Conservation (phyloP, 371 early-diverging fungal genomes). For the Mortierella sp. region DNA sequence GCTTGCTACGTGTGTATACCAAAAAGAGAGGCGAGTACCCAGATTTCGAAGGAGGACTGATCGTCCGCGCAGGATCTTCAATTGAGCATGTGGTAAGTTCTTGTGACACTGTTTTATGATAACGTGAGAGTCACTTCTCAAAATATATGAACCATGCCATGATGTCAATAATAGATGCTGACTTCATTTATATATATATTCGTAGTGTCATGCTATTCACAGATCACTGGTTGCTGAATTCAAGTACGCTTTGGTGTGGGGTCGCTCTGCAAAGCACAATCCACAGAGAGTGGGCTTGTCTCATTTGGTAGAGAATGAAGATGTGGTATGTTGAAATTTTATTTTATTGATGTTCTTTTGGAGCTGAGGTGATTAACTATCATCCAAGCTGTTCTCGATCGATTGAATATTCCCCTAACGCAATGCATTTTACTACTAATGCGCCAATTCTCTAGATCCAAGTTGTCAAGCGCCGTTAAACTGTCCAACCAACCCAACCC, state of each 20-base stretch:
- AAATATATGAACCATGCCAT: not conserved
- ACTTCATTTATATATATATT: not conserved
- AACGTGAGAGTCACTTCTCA: not conserved
- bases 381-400: not conserved
- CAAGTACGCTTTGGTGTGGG: slow-evolving; percentile 97
- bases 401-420: not conserved
- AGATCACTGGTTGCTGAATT: slow-evolving; percentile 92
- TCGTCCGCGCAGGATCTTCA: slow-evolving; percentile 89
- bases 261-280: slow-evolving; percentile 94
- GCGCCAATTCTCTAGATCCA: slow-evolving; percentile 19
- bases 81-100: slow-evolving; percentile 89
- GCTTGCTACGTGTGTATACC: slow-evolving; percentile 95
- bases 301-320: slow-evolving; percentile 96
- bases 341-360: slow-evolving; percentile 2
- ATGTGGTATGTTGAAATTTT: slow-evolving; percentile 86
- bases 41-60: slow-evolving; percentile 96
- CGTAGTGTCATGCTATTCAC: slow-evolving; percentile 93
- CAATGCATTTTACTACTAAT: not conserved
- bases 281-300: slow-evolving; percentile 97
- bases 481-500: not conserved
- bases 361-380: not conserved
- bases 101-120: not conserved
- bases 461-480: slow-evolving; percentile 43
- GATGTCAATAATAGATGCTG: not conserved
- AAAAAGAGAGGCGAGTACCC: slow-evolving; percentile 97